Evolutionary conservation across 495 filamentous ascomycete species (phyloP), one percentile per base, ranked within the genome.

Genomic region (Xylaria intraflava): DNA sequence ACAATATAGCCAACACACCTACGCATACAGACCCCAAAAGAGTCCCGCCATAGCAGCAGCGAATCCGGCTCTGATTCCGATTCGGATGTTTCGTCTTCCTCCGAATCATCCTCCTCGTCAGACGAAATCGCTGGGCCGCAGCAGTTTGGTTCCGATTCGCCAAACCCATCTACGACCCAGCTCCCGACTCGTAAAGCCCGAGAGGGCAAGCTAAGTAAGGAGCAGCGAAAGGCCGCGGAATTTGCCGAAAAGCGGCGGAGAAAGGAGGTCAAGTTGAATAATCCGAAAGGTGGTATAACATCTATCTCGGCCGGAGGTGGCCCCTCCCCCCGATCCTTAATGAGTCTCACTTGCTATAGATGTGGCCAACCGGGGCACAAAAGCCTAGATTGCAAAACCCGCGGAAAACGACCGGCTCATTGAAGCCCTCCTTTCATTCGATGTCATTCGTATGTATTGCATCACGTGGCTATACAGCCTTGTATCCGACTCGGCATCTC

Each of bases 231-330:
- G 57, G 65, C 71, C 10, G 65, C 68, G 44, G 53, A 74, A 55
- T 62, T 81, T 27, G 78, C 77, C 12, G 73, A 74, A 27, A 70
- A 75, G 54, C 67, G 79, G 4, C 73, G 76, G 62, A 78, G 75
- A 58, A 80, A 82, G 62, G 78, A 83, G 43, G 65, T 84, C 39
- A 83, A 81, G 44, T 62, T 85, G 49, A 80, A 82, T 51, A 65
- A 65, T 16, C 62, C 78, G 42, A 78, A 64, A 22, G 68, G 68
- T 36, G 58, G 62, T 46, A 46, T 61, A 43, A 46, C 56, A 38
- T 63, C 65, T 14, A 67, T 68, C 46, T 68, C 61, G 12, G 59
- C 62, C 17, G 65, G 64, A 44, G 62, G 59, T 14, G 54, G 44
- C 38, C 57, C 55, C 26, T 41, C 62, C 10, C 19, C 31, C 46